Conservation (phyloP, 305 asterid species). For the Fraxinus albicans region DNA sequence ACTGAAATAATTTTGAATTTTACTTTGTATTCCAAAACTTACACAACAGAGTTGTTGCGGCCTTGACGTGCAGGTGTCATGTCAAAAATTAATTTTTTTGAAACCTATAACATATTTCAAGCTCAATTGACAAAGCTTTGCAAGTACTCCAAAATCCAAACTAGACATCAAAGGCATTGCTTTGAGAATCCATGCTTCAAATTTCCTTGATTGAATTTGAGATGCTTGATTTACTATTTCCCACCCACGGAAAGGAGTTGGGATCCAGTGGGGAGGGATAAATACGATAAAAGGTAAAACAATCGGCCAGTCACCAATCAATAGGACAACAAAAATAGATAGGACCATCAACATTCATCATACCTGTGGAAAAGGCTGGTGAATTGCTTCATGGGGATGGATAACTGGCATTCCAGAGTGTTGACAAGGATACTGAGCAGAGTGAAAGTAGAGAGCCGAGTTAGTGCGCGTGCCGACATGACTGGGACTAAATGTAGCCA, state of each 20-base stretch:
- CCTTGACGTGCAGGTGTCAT: not conserved
- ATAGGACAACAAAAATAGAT: slow-evolving; percentile 4
- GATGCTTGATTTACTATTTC: not conserved
- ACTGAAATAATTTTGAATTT: not conserved
- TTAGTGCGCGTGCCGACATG: slow-evolving; percentile 62
- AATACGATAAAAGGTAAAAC: not conserved
- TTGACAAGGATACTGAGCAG: slow-evolving; percentile 85
- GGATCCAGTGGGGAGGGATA: not conserved
- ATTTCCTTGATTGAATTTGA: not conserved
- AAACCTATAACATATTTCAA: not conserved
- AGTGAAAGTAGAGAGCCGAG: slow-evolving; percentile 63
- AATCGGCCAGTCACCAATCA: not conserved
- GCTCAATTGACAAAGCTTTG: not conserved
- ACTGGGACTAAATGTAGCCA: slow-evolving; percentile 71
- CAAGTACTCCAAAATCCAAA: not conserved
- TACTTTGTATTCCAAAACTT: not conserved
- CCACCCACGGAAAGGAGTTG: not conserved
- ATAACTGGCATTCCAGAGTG: slow-evolving; percentile 74
- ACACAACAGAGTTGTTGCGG: not conserved
- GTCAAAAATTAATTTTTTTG: not conserved
- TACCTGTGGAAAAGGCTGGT: slow-evolving; percentile 86
- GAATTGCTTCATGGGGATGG: slow-evolving; percentile 82
- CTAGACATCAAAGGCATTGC: not conserved
- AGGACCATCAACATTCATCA: not conserved
- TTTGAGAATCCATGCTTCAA: not conserved